phyloP scores from a whole-genome alignment of 768 basidiomycete species.

The Lactifluus hygrophoroides region DNA sequence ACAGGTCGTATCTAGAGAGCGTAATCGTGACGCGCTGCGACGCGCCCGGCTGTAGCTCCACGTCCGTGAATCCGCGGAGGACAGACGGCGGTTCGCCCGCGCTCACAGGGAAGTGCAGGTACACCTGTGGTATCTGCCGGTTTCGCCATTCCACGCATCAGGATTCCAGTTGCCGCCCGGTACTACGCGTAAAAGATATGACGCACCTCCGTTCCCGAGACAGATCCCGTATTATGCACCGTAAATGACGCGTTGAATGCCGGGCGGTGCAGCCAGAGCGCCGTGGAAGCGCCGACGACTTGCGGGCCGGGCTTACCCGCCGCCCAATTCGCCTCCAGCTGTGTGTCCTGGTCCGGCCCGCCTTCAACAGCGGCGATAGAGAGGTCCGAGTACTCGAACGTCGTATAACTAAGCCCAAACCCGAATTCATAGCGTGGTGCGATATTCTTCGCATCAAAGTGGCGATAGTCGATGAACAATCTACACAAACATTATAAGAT shows the following conservation, averaged over 20 bases:
- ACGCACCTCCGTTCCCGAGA: slow-evolving; percentile 55
- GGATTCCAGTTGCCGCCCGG: neutral
- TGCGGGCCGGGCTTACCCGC: slow-evolving; percentile 46
- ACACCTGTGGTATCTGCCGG: slow-evolving; percentile 61
- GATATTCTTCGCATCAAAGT: slow-evolving; percentile 50
- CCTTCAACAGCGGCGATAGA: slow-evolving; percentile 34
- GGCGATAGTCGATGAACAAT: slow-evolving; percentile 30
- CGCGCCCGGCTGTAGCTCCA: slow-evolving; percentile 20
- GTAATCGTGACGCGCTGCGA: slow-evolving; percentile 18
- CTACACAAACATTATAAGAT: neutral
- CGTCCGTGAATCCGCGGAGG: slow-evolving; percentile 30
- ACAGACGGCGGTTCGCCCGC: slow-evolving; percentile 65
- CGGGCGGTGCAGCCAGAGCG: slow-evolving; percentile 64
- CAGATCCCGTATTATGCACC: slow-evolving; percentile 54
- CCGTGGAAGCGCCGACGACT: slow-evolving; percentile 49
- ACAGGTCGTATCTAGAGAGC: slow-evolving; percentile 22
- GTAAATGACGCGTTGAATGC: slow-evolving; percentile 54
- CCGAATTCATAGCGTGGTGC: slow-evolving; percentile 84
- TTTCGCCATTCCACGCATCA: neutral
- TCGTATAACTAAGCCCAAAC: slow-evolving; percentile 81
- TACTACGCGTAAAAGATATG: neutral
- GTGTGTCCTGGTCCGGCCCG: slow-evolving; percentile 30
- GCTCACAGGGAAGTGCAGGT: slow-evolving; percentile 55
- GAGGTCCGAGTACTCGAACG: slow-evolving; percentile 62
- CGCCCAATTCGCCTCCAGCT: slow-evolving; percentile 46